Evolutionary conservation across 495 filamentous ascomycete genomes (phyloP), one percentile per base, ranked within the genome.

Genomic region (Aspergillus nanangensis): DNA sequence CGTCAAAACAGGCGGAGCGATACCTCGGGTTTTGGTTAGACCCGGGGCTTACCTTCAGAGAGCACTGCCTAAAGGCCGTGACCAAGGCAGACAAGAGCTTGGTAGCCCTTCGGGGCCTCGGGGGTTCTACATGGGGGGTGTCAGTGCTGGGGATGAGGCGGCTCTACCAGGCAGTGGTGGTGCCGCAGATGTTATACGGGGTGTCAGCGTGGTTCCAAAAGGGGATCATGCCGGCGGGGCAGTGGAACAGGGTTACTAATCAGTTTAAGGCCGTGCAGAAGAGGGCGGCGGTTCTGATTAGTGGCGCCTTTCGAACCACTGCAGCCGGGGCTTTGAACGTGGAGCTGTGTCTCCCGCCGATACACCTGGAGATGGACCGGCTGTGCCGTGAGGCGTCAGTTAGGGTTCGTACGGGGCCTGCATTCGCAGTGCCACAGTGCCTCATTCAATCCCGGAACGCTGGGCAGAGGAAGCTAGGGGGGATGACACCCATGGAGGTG

Each of bases 151-250:
- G 9, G 9, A 38, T 60, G 34, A 34, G 47, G 0, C 41, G 29
- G 24, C 18, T 53, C 25, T 62, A 62, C 37, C 37, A 57, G 21
- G 52, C 36, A 8, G 49, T 62, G 3, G 42, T 58, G 0, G 33
- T 58, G 0, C 50, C 52, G 0, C 48, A 57, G 24, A 47, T 59
- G 19, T 40, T 62, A 0, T 59, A 50, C n/a, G 46, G 52, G 0
- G 19, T 50, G 3, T 40, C 50, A 2, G 52, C 41, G 7, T 54
- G 39, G 47, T 50, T 29, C 17, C 32, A 21, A 9, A 44, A 41
- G 14, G 8, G 36, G 24, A 17, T 14, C 34, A 20, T 10, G 8
- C 0, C 14, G 10, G 3, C 20, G 32, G 10, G 13, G 14, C 8
- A 29, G n/a, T 2, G 19, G 10, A n/a, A 36, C 17, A 13, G 17